A percentile compares a stretch with the other conserved stretches of the same genome.
Evolutionary conservation across 208 protist species (phyloP).

Genomic region (Spongospora subterranea): DNA sequence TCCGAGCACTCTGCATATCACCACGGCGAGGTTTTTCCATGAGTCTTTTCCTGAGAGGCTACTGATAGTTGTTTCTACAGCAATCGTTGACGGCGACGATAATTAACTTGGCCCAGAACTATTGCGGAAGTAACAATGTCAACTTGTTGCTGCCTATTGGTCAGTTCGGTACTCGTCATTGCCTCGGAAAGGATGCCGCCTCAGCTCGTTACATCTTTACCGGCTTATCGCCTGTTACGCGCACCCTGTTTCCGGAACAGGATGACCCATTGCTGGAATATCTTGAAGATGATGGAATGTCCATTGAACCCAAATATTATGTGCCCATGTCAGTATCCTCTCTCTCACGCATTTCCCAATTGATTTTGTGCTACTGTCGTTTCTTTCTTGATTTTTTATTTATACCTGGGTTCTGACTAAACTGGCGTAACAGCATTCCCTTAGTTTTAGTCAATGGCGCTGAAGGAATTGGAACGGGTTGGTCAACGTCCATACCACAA

Average conservation of each 20-base stretch:
- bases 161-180: conserved; percentile 97
- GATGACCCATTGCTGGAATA: conserved; percentile 98
- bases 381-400: too few relatives aligned
- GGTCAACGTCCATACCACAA: conserved; percentile 94
- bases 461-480: conserved; percentile 94
- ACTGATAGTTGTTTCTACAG: neutral
- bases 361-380: neutral
- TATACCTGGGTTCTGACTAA: too few relatives aligned
- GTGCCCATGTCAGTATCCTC: conserved; percentile 83
- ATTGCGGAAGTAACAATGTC: conserved; percentile 97
- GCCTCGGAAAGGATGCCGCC: conserved; percentile 98
- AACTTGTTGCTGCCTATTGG: conserved; percentile 94
- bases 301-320: conserved; percentile 99
- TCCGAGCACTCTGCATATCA: conserved; percentile 98
- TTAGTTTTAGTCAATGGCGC: conserved; percentile 98
- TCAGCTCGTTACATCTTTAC: conserved; percentile 99
- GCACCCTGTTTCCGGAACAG: conserved; percentile 90
- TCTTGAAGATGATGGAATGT: conserved; percentile 96
- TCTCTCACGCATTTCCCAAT: neutral
- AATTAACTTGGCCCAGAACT: conserved; percentile 96
- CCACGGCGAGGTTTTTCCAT: conserved; percentile 93
- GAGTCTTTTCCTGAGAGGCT: neutral
- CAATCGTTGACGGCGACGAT: conserved; percentile 92
- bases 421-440: conserved; percentile 87
- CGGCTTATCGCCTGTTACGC: conserved; percentile 87